A percentile compares a stretch with the other conserved stretches of the same genome.
These are phyloP conservation scores for Apiospora saccharicola DNA, from an alignment of 2,329 filamentous ascomycete genomes.

Conservation along the genomic window DNA sequence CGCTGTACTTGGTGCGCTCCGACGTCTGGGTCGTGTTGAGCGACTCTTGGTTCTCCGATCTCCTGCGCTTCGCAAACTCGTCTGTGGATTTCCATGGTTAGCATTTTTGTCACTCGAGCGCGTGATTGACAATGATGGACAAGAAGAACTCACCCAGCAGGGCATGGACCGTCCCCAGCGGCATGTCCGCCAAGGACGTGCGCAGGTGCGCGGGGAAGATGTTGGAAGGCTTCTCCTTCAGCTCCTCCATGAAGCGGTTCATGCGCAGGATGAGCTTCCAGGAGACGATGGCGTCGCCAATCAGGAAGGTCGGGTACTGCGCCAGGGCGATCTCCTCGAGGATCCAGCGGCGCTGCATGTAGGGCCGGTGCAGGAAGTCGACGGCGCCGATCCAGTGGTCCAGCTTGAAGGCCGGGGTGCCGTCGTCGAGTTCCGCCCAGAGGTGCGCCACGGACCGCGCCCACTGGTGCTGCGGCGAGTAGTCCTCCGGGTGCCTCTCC, in stretches of 20 bases:
- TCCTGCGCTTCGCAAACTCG: slow-evolving; percentile 26
- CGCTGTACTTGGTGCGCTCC: slow-evolving; percentile 1
- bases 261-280: slow-evolving; percentile 46
- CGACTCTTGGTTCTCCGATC: slow-evolving; percentile 7
- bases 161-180: slow-evolving; percentile 30
- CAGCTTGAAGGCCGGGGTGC: neutral
- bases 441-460: slow-evolving; percentile 37
- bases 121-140: neutral
- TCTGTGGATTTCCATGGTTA: neutral
- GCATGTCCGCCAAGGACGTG: slow-evolving; percentile 31
- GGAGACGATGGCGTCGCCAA: slow-evolving; percentile 45
- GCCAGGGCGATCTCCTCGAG: slow-evolving; percentile 46
- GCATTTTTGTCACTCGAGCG: neutral
- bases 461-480: slow-evolving; percentile 43
- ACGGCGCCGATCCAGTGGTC: neutral
- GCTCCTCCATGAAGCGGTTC: slow-evolving; percentile 46
- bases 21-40: neutral
- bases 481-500: slow-evolving; percentile 44
- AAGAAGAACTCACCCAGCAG: slow-evolving; percentile 23
- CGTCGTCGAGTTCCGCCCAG: slow-evolving; percentile 29
- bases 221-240: slow-evolving; percentile 42
- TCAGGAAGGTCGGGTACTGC: slow-evolving; percentile 40
- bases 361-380: slow-evolving; percentile 43
- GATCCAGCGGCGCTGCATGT: slow-evolving; percentile 47
- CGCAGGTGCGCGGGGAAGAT: slow-evolving; percentile 38